Evolutionary conservation across 129 eudicot species (phyloP).

Genomic region (Artemisia annua): DNA sequence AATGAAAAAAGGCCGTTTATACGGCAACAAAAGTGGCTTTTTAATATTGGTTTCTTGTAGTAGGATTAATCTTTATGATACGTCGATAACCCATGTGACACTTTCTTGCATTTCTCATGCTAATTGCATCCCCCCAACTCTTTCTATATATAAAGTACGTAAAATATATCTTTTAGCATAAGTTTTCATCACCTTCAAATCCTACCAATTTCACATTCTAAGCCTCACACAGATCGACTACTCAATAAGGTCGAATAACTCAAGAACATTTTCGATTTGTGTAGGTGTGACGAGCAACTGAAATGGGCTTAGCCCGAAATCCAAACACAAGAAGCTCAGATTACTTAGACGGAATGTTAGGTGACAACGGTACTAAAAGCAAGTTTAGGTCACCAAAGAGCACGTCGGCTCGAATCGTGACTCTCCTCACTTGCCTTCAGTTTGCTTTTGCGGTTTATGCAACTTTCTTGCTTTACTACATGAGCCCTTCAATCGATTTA

Average conservation of each 20-base stretch:
- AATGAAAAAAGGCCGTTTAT: slow-evolving; percentile 42
- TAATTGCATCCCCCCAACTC: slow-evolving; percentile 53
- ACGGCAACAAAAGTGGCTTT: slow-evolving; percentile 73
- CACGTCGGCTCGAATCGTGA: slow-evolving; percentile 58
- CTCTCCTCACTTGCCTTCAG: slow-evolving; percentile 76
- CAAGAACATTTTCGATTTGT: no score
- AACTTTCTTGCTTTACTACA: slow-evolving; percentile 77
- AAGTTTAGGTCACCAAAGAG: slow-evolving; percentile 56
- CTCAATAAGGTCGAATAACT: not conserved
- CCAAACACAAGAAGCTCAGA: slow-evolving; percentile 65
- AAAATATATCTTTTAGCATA: slow-evolving; percentile 29
- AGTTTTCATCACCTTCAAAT: slow-evolving; percentile 31
- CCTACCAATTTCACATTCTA: slow-evolving; percentile 17
- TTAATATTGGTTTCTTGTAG: slow-evolving; percentile 34
- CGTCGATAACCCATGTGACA: slow-evolving; percentile 75
- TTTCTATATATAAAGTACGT: slow-evolving; percentile 36
- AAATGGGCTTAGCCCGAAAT: slow-evolving; percentile 59
- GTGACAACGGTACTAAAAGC: slow-evolving; percentile 53
- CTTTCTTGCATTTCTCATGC: slow-evolving; percentile 70
- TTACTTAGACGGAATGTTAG: slow-evolving; percentile 79
- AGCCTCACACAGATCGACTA: not conserved
- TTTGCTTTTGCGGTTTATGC: slow-evolving; percentile 90
- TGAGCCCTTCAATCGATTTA: slow-evolving; percentile 84
- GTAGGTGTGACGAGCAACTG: not conserved
- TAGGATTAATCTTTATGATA: slow-evolving; percentile 41